Base-by-base conservation (phyloP, 768 basidiomycete genomes). In the Grammothele lineata region DNA sequence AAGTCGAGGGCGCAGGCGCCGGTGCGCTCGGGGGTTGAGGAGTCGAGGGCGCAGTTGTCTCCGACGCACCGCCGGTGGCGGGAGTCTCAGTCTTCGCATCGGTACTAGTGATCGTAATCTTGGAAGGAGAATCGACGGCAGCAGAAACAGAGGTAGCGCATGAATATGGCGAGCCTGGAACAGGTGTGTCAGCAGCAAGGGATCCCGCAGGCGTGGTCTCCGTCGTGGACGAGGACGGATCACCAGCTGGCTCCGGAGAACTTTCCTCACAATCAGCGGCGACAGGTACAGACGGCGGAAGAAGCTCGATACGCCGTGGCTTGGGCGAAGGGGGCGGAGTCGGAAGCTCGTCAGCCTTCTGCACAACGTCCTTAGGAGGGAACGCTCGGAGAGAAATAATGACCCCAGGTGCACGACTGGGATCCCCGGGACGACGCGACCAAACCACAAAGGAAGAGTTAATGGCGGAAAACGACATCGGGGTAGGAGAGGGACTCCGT, bases 401-500 rank as follows among this genome's bases (percentile, higher is more conserved):
- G 47, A 88, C 77, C 3, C 80, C 77, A 1, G 84, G 85, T 0
- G 86, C 87, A 37, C 65, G 61, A 3, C 75, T 67, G 0, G 87
- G 87, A 59, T 87, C 68, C 2, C 70, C 65, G 0, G 87, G 87
- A 21, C 84, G 76, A n/a, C 75, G 75, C 0, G 86, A 84, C 84
- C 85, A 88, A 30, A 89, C 76, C 4, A 79, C 83, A 67, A 78
- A 87, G 30, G 67, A 66, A 9, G 53, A 51, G 1, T 33, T 12
- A 18, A 47, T 40, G 11, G 55, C 39, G 5, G 38, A 32, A 4
- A 50, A 39, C 2, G 47, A 50, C 3, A 52, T 49, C 15, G 49
- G 45, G 1, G 46, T 38, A 3, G 48, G 48, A 12, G 43, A 46
- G 8, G 54, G 45, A 24, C 48, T 52, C 12, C 34, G 35, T 19